phyloP scores from a whole-genome alignment of 805 yeast genomes.

The Sugiyamaella qingdaonensis region DNA sequence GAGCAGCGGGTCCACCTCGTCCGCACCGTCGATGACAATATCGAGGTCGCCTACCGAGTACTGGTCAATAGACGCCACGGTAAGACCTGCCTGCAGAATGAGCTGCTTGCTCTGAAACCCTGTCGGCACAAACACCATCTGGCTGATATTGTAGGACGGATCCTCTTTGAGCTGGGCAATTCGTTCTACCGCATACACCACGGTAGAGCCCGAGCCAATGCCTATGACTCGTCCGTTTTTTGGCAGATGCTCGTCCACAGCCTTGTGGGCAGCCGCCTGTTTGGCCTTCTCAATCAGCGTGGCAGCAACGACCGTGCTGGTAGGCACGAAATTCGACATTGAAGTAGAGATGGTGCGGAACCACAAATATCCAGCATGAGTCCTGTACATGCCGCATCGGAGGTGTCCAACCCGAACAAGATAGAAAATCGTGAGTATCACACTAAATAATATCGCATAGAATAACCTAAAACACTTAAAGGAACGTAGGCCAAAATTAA shows the following conservation, averaged over 20 bases:
- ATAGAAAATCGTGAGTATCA: too few relatives aligned
- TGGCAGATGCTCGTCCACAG: slow-evolving; percentile 85
- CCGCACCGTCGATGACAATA: slow-evolving; percentile 98
- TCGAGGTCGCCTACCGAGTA: slow-evolving; percentile 62
- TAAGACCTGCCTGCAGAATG: slow-evolving; percentile 75
- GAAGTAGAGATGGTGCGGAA: not conserved
- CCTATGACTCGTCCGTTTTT: slow-evolving; percentile 72
- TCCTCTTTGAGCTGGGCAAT: slow-evolving; percentile 58
- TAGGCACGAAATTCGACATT: not conserved
- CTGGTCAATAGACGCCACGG: slow-evolving; percentile 78
- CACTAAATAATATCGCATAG: too few relatives aligned
- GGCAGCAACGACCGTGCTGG: not conserved
- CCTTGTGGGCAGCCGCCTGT: slow-evolving; percentile 81
- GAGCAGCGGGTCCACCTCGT: slow-evolving; percentile 78
- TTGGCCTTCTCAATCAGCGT: slow-evolving; percentile 73
- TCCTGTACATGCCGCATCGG: not conserved
- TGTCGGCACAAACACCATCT: slow-evolving; percentile 84
- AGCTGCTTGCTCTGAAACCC: slow-evolving; percentile 92
- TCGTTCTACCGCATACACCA: slow-evolving; percentile 93
- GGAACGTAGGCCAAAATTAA: too few relatives aligned
- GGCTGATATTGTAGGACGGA: slow-evolving; percentile 38
- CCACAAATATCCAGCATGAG: too few relatives aligned
- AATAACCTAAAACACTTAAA: too few relatives aligned
- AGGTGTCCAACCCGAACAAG: not conserved
- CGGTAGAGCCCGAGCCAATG: slow-evolving; percentile 96